phyloP scores from a whole-genome alignment of 2,329 filamentous ascomycete species.

The Torrubiellomyces zombiae region DNA sequence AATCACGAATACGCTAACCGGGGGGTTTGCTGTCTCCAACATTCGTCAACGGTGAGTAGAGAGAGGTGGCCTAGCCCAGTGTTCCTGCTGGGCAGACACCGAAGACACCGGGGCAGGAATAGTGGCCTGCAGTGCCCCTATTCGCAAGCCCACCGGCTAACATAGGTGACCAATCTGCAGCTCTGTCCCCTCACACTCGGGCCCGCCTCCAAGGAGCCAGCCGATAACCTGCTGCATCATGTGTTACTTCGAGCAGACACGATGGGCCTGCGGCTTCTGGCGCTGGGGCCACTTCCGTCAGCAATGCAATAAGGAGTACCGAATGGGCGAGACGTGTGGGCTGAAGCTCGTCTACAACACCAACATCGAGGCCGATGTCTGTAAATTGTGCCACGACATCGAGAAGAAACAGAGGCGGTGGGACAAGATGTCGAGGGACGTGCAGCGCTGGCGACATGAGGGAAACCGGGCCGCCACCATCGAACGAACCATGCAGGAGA shows the following conservation, averaged over 20 bases:
- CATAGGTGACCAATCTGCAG: slow-evolving; percentile 6
- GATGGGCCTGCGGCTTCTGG: slow-evolving; percentile 77
- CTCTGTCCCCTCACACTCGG: slow-evolving; percentile 3
- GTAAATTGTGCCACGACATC: slow-evolving; percentile 78
- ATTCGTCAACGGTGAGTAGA: background rate
- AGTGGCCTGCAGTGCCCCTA: slow-evolving; percentile 2
- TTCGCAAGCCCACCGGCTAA: slow-evolving; percentile 7
- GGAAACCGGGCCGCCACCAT: slow-evolving; percentile 60
- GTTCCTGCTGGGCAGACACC: background rate
- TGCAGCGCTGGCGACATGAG: slow-evolving; percentile 62
- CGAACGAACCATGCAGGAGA: slow-evolving; percentile 52
- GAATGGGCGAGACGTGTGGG: slow-evolving; percentile 90
- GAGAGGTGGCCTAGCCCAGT: background rate
- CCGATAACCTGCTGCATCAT: slow-evolving; percentile 35
- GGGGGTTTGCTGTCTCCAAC: background rate
- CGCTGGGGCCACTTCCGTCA: slow-evolving; percentile 87
- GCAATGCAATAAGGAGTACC: slow-evolving; percentile 88
- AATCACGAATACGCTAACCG: background rate
- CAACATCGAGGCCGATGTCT: slow-evolving; percentile 44
- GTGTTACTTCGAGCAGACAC: slow-evolving; percentile 92
- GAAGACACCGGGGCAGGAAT: background rate
- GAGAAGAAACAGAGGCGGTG: slow-evolving; percentile 67
- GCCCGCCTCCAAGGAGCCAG: slow-evolving; percentile 5
- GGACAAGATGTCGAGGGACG: slow-evolving; percentile 56
- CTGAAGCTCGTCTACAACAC: slow-evolving; percentile 78